These are phyloP conservation scores for Pulveroboletus ravenelii DNA, from an alignment of 768 basidiomycete species.

Conservation along the genomic window DNA sequence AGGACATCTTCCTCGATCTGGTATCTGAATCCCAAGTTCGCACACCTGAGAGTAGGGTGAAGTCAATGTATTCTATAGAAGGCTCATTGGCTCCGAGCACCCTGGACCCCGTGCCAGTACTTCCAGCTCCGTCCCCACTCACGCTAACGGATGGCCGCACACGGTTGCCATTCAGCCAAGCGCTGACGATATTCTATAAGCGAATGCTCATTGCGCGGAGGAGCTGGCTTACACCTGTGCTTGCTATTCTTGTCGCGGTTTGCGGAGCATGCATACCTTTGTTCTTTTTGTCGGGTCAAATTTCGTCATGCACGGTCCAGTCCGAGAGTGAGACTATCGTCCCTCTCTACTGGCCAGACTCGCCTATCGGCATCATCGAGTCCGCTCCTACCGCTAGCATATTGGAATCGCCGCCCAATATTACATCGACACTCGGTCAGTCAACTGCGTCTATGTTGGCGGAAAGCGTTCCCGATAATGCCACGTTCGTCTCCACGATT, in stretches of 20 bases:
- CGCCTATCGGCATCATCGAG: slow-evolving; percentile 34
- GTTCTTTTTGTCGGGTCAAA: slow-evolving; percentile 51
- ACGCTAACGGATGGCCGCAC: slow-evolving; percentile 44
- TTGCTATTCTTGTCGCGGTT: slow-evolving; percentile 51
- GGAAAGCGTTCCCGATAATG: slow-evolving; percentile 47
- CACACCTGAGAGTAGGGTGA: slow-evolving; percentile 26
- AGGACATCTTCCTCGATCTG: slow-evolving; percentile 75
- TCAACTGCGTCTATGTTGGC: slow-evolving; percentile 34
- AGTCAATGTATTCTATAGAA: slow-evolving; percentile 13
- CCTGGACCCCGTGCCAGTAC: slow-evolving; percentile 1
- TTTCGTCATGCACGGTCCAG: slow-evolving; percentile 45
- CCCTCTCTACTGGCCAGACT: slow-evolving; percentile 54
- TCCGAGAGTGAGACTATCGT: slow-evolving; percentile 36
- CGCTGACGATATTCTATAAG: slow-evolving; percentile 71
- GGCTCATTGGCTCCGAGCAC: not conserved
- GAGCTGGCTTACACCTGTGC: slow-evolving; percentile 62
- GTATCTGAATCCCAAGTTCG: slow-evolving; percentile 36
- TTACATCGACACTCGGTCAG: slow-evolving; percentile 44
- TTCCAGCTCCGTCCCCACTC: slow-evolving; percentile 6
- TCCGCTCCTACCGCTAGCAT: slow-evolving; percentile 34
- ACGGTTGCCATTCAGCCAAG: slow-evolving; percentile 57
- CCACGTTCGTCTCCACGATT: slow-evolving; percentile 55
- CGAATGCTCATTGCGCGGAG: slow-evolving; percentile 57
- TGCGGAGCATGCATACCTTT: slow-evolving; percentile 66
- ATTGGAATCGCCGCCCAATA: slow-evolving; percentile 51